Evolutionary conservation across 768 basidiomycete species (phyloP).

Genomic region (Mycena galopus): DNA sequence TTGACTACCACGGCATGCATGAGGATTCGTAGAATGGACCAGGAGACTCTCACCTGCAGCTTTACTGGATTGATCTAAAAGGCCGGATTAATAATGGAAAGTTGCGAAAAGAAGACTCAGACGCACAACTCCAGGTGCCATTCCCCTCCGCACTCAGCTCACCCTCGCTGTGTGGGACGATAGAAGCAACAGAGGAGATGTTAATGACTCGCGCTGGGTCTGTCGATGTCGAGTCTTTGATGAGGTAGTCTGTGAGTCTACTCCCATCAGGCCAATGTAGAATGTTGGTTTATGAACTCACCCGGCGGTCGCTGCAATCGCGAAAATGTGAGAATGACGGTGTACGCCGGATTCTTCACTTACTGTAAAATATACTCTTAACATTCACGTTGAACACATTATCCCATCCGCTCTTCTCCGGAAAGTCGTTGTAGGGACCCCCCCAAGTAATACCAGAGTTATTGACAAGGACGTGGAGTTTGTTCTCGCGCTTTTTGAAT

Average conservation of each 20-base stretch:
- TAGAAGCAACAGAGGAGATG: constrained; percentile 78
- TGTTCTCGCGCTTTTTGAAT: constrained; percentile 77
- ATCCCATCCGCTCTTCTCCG: constrained; percentile 90
- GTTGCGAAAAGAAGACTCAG: background rate
- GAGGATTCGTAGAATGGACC: background rate
- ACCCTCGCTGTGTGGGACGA: constrained; percentile 65
- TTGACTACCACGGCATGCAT: constrained; percentile 61
- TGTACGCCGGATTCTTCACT: constrained; percentile 53
- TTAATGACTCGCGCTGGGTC: constrained; percentile 87
- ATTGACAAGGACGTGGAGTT: constrained; percentile 87
- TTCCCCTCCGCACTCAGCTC: constrained; percentile 64
- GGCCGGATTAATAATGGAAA: constrained; percentile 3
- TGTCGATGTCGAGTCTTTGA: constrained; percentile 69
- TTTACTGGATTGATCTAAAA: constrained; percentile 82
- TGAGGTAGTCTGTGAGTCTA: constrained; percentile 70
- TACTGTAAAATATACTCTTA: constrained; percentile 87
- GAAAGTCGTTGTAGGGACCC: constrained; percentile 74
- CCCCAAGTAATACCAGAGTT: constrained; percentile 90
- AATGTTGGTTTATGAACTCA: constrained; percentile 36
- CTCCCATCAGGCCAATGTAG: background rate
- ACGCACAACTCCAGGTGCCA: constrained; percentile 87
- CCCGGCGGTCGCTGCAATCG: constrained; percentile 66
- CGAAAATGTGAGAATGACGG: background rate
- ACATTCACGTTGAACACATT: constrained; percentile 87
- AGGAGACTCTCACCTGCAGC: constrained; percentile 69